Percentiles rank a stretch among this genome's conserved stretches.
phyloP scores from a whole-genome alignment of 305 asterid genomes.

The Fraxinus baroniana region DNA sequence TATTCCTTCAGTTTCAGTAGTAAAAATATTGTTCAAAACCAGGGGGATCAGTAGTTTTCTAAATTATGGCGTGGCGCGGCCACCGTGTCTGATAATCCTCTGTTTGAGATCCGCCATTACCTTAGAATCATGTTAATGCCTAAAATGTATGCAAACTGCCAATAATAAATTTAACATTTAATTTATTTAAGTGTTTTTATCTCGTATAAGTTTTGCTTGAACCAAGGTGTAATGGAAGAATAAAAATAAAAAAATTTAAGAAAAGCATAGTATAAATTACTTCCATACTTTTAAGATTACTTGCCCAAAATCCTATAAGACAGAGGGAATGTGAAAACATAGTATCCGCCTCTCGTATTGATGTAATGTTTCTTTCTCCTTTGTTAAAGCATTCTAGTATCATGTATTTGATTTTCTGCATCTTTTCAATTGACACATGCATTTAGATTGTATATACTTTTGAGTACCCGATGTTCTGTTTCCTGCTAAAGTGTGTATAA shows the following conservation, averaged over 20 bases:
- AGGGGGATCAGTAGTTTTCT: neutral
- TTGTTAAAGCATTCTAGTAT: neutral
- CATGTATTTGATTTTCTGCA: neutral
- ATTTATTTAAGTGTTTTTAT: neutral
- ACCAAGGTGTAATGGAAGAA: neutral
- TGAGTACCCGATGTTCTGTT: constrained; percentile 28
- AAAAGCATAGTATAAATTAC: too few relatives aligned
- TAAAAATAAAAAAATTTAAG: too few relatives aligned
- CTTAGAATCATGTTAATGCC: neutral
- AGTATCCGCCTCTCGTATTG: neutral
- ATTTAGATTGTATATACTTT: constrained; percentile 16
- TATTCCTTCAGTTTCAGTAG: neutral
- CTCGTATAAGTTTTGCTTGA: neutral
- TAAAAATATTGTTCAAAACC: neutral
- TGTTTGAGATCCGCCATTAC: neutral
- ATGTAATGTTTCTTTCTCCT: neutral
- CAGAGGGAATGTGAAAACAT: neutral
- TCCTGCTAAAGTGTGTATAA: constrained; percentile 26
- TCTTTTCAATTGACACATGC: constrained; percentile 32
- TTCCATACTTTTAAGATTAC: neutral
- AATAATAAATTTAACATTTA: neutral
- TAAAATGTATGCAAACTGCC: neutral
- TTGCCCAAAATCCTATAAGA: neutral
- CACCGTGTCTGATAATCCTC: neutral
- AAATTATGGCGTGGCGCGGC: neutral